A percentile compares a stretch with the other conserved stretches of the same genome.
phyloP scores from a whole-genome alignment of 2,329 filamentous ascomycete genomes.

The Aspergillus jensenii region DNA sequence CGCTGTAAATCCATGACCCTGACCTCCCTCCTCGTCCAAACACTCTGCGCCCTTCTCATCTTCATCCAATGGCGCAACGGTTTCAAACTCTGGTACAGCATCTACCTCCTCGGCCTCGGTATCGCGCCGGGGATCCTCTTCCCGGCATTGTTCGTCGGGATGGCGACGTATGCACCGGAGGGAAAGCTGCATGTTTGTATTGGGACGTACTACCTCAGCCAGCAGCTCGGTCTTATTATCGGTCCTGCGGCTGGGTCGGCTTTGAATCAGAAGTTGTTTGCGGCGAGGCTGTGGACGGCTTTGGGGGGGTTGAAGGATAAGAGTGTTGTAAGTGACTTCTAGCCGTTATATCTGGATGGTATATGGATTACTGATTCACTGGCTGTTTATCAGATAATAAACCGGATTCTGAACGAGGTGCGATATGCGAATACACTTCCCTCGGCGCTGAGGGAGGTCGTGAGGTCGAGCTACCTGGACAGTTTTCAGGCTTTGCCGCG shows the following conservation, averaged over 20 bases:
- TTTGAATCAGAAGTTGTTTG: constrained; percentile 16
- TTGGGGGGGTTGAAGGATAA: constrained; percentile 1
- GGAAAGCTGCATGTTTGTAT: constrained; percentile 11
- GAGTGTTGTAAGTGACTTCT: neutral
- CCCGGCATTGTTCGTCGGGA: constrained; percentile 20
- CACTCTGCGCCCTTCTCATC: constrained; percentile 2
- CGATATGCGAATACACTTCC: constrained; percentile 13
- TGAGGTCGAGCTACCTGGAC: constrained; percentile 14
- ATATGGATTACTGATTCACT: no score
- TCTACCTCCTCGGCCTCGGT: constrained; percentile 13
- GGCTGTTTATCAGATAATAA: constrained; percentile 10
- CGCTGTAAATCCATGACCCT: constrained; percentile 7
- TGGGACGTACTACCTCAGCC: constrained; percentile 20
- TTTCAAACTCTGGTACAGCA: constrained; percentile 11
- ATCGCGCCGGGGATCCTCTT: constrained; percentile 17
- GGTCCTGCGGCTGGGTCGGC: constrained; percentile 15
- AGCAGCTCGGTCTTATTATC: constrained; percentile 23
- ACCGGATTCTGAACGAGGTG: constrained; percentile 12
- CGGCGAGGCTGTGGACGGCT: neutral
- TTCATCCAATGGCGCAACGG: constrained; percentile 18
- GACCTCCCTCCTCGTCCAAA: no score
- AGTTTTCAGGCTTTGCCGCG: constrained; percentile 10
- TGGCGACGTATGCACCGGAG: constrained; percentile 13
- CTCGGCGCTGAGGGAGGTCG: constrained; percentile 2
- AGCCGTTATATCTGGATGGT: neutral